Evolutionary conservation across 768 basidiomycete species (phyloP).

Genomic region (Collybiopsis confluens): DNA sequence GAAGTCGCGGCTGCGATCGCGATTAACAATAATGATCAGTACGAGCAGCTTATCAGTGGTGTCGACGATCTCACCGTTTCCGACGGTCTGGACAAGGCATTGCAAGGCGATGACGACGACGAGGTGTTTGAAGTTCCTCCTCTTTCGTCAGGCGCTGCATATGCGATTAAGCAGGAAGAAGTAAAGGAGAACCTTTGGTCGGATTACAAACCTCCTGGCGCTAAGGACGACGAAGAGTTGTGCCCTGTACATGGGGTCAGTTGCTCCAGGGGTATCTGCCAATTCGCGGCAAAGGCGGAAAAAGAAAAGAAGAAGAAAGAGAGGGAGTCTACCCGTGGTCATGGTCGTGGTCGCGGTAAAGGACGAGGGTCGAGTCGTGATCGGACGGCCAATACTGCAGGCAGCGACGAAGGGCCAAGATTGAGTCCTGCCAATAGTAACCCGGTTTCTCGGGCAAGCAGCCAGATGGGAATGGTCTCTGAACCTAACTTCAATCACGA

Average conservation of each 20-base stretch:
- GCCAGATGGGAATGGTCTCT: background rate
- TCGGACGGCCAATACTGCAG: background rate
- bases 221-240: background rate
- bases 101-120: background rate
- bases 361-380: background rate
- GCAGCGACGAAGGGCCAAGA: background rate
- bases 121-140: background rate
- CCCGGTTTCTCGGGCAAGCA: background rate
- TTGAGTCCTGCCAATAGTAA: background rate
- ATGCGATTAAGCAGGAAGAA: background rate
- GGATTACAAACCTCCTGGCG: background rate
- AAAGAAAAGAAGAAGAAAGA: background rate
- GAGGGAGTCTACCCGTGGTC: background rate
- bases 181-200: conserved; percentile 3
- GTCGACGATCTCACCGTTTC: background rate
- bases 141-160: background rate
- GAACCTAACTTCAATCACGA: background rate
- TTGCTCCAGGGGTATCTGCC: conserved; percentile 4
- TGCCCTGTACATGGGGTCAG: conserved; percentile 2
- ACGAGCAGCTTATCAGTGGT: background rate
- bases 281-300: background rate
- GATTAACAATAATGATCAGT: background rate
- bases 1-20: background rate
- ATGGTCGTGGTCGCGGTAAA: background rate
- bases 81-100: background rate